These are phyloP conservation scores for Globisporangium cederbergense DNA, from an alignment of 352 stramenopile species.

Conservation along the genomic window DNA sequence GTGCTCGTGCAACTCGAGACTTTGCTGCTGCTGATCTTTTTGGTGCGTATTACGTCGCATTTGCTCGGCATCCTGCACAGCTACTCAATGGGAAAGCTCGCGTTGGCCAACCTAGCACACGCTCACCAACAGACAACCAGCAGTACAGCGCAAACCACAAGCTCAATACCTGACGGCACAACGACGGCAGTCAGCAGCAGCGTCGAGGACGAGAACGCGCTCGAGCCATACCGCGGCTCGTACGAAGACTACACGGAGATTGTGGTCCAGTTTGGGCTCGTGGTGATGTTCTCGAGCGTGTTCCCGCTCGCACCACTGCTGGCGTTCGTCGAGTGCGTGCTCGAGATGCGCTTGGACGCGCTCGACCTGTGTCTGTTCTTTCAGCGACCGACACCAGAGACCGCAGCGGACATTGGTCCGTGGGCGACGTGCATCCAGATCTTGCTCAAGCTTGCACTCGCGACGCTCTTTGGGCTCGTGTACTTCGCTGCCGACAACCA, in stretches of 20 bases:
- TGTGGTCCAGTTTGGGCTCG: conserved; percentile 39
- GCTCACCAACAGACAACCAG: not conserved
- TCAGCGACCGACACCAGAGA: conserved; percentile 36
- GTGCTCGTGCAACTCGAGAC: conserved; percentile 41
- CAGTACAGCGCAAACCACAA: not conserved
- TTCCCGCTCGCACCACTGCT: conserved; percentile 38
- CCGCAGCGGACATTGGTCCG: conserved; percentile 22
- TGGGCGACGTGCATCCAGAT: conserved; percentile 35
- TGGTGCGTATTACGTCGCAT: conserved; percentile 25
- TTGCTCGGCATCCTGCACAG: conserved; percentile 15
- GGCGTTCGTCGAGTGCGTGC: conserved; percentile 32
- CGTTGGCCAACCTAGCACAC: not conserved
- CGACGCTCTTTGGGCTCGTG: conserved; percentile 24
- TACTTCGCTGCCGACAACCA: conserved; percentile 36
- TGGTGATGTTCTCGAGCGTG: conserved; percentile 43
- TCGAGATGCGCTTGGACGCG: conserved; percentile 42
- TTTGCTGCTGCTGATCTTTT: conserved; percentile 33
- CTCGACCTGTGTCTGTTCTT: conserved; percentile 37
- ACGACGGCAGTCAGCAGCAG: not conserved
- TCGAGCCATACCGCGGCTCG: conserved; percentile 26
- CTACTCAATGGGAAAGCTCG: not conserved
- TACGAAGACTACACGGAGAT: conserved; percentile 42
- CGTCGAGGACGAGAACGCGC: conserved; percentile 15
- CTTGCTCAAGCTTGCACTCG: conserved; percentile 30
- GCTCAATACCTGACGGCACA: not conserved